Evolutionary conservation across 2,329 filamentous ascomycete genomes (phyloP), one percentile per base, ranked within the genome.

Genomic region (Arthrobotrys pseudoclavata): DNA sequence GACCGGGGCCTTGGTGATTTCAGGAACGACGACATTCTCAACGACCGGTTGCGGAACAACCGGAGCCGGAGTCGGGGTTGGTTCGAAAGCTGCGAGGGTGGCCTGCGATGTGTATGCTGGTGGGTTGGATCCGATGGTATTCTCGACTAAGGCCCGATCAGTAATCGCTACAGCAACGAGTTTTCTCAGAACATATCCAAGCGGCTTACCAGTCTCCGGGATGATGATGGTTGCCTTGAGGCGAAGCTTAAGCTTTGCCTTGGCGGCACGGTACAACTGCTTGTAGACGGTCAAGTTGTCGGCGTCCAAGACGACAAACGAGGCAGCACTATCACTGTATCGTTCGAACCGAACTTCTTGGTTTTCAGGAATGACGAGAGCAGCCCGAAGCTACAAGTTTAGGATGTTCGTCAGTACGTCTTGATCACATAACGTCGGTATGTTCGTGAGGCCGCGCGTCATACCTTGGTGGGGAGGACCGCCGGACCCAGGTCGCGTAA

Each of bases 241-340:
- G 84, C 96, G 94, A 81, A 99, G 90, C 90, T 98, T 99, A 80
- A 94, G 90, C 88, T 99, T 99, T 42, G 96, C 96, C 87, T 97
- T 99, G 80, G 96, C 96, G 80, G 96, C 96, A 82, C 96, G 91
- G 84, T 96, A 95, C 48, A 99, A 91, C 83, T 97, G 96, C 87
- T 97, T 98, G 87, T 97, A 99, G 82, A 97, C 92, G 53, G 92
- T 87, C 7, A 88, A 85, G 82, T 97, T 96, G 83, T 87, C 87
- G 79, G 89, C 86, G 83, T 97, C 91, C 76, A 99, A 90, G 52
- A 88, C 87, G 80, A 98, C 89, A 84, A 92, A 98, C 80, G 90
- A 87, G 53, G 88, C 91, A 80, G 93, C 92, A 80, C 94, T 97
- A 85, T 99, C 96, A 80, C 96, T 98, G 86, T 94, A 99, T 81